Evolutionary conservation across 176 grass and related monocot genomes (phyloP), one percentile per base, ranked within the genome.

Genomic region (Hsuehochloa calcarea): DNA sequence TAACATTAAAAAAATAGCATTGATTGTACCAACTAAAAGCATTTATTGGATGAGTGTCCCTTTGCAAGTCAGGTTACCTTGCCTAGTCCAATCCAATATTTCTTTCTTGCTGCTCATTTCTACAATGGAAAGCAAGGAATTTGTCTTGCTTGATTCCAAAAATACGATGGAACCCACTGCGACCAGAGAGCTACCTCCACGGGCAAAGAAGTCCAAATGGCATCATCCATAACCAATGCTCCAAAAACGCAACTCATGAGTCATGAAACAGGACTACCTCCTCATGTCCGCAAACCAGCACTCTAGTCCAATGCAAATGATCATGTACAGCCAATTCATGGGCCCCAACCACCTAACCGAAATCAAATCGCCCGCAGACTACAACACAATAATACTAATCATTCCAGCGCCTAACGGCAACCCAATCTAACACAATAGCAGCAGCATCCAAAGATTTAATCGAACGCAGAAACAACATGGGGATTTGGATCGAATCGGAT

Each of bases 41-140:
- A 50, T 49, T 38, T 85, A 52, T 47, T 47, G 45, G 71, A 54
- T 25, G 75, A 66, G 65, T 45, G 54, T 71, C 45, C 70, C 50
- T 65, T 78, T 23, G 55, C 26, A 82, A 41, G 77, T 65, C 35
- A 31, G 47, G 72, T 51, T 85, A 23, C 35, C 45, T 72, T 83
- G 4, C 69, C 43, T 22, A 29, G 20, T 55, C 46, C 26, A 60
- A 67, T 67, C 27, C 0, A 39, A 90, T 73, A 72, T 79, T 58
- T 87, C 80, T 90, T 87, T 61, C 80, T 58, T 82, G 88, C 0
- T 29, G 17, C 17, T 70, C 55, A 78, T 82, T 76, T 34, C 1
- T 50, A 79, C 9, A 29, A 83, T 34, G 49, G 43, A 60, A 87
- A 87, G 80, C 80, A 83, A 90, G 29, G 79, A 68, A 90, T 73